Evolutionary conservation across 345 rosid genomes (phyloP), one percentile per base, ranked within the genome.

Genomic region (Stellera chamaejasme): DNA sequence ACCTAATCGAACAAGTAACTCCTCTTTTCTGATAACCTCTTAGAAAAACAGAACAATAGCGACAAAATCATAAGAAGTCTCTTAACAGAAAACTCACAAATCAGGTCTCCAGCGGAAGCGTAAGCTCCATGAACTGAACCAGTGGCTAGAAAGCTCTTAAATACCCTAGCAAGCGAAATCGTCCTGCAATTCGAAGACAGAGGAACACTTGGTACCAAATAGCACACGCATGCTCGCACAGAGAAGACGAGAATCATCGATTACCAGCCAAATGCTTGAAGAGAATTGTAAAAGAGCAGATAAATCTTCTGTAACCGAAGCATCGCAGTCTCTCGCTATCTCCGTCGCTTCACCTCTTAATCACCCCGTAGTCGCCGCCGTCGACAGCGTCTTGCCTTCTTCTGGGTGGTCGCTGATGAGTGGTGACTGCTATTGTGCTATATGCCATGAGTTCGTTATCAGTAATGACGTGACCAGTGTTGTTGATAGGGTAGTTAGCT

Each of bases 251-350:
- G 25, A 55, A 14, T 43, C 13, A 13, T 28, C 4, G 46, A 26
- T 45, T 57, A 86, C 96, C 91, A 86, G 57, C 79, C 80, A 45
- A 78, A 36, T 56, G 85, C 79, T 65, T 82, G 96, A 61, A 88
- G 72, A 55, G 82, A 74, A 58, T 92, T 92, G 88, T 86, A 88
- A 50, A 69, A 48, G 58, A 83, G 56, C 67, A 88, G 91, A 73
- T 85, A 85, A 67, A 71, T 75, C 64, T 70, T 82, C 28, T 67
- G 50, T 8, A 67, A 54, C 36, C 43, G 36, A 56, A 71, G 43
- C 80, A 72, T 77, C 43, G 48, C 27, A 10, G 13, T 32, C 39
- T 8, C 39, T 32, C 1, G 39, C 39, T 32, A 32, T 5, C 39
- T 32, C 39, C 9, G 39, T 8, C 39, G 39, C 39, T 32, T 32